phyloP scores from a whole-genome alignment of 805 yeast species.

The Soucietia sequanensis region DNA sequence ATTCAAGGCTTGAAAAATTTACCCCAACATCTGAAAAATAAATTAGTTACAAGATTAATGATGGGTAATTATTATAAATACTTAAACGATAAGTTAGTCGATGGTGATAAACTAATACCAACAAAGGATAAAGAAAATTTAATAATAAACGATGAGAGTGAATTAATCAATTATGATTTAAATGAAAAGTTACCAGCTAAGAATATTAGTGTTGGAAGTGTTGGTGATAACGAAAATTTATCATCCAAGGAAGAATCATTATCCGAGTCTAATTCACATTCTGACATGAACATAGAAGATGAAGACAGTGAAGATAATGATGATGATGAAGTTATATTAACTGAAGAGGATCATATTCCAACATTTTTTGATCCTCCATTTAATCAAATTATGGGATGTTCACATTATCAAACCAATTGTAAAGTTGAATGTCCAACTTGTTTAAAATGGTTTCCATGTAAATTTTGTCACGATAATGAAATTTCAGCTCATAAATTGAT shows the following conservation, averaged over 20 bases:
- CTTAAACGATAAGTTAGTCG: conserved; percentile 29
- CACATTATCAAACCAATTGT: conserved; percentile 80
- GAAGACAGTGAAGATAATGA: conserved; percentile 10
- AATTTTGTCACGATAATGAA: conserved; percentile 79
- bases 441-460: conserved; percentile 71
- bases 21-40: conserved; percentile 43
- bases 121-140: conserved; percentile 15
- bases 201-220: conserved; percentile 2
- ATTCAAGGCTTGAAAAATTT: conserved; percentile 40
- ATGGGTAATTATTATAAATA: conserved; percentile 63
- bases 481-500: conserved; percentile 54
- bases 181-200: not conserved
- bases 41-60: conserved; percentile 62
- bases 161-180: not conserved
- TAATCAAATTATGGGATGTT: conserved; percentile 64
- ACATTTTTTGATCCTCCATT: conserved; percentile 45
- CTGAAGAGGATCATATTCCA: conserved; percentile 47
- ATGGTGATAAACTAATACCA: conserved; percentile 8
- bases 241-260: not conserved
- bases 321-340: conserved; percentile 45
- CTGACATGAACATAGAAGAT: conserved; percentile 7
- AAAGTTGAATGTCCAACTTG: conserved; percentile 81
- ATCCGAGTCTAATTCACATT: not conserved
- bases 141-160: conserved; percentile 9
- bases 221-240: not conserved